Conservation (phyloP, 176 grass and related monocot genomes). For the Carex scoparia region DNA sequence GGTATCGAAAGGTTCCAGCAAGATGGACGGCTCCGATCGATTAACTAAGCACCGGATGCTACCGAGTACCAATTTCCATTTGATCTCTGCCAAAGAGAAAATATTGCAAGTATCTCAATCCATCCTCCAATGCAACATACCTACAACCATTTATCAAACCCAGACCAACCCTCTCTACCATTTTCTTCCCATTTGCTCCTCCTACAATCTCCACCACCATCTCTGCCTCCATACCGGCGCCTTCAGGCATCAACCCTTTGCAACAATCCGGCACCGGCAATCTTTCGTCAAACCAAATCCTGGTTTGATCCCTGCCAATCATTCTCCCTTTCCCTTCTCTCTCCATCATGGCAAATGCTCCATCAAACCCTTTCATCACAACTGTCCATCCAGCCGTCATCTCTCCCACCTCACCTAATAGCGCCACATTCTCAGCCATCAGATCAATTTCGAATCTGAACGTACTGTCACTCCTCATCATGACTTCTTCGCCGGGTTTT, state of each 20-base stretch:
- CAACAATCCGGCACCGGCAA: constrained; percentile 43
- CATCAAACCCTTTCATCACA: constrained; percentile 26
- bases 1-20: not conserved
- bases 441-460: constrained; percentile 58
- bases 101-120: constrained; percentile 60
- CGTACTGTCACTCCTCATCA: not conserved
- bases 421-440: not conserved
- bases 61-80: not conserved
- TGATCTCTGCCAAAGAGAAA: constrained; percentile 33
- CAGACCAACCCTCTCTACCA: constrained; percentile 45
- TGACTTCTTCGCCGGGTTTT: constrained; percentile 12
- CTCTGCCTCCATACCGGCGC: constrained; percentile 47
- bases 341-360: constrained; percentile 58
- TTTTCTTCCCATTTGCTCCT: constrained; percentile 12
- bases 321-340: constrained; percentile 31
- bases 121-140: constrained; percentile 53
- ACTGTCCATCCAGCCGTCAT: constrained; percentile 54
- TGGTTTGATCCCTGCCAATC: constrained; percentile 22
- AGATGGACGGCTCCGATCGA: not conserved
- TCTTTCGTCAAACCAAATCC: constrained; percentile 37
- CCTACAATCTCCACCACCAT: constrained; percentile 22
- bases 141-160: constrained; percentile 62
- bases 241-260: constrained; percentile 21
- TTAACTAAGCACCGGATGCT: not conserved
- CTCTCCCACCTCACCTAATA: constrained; percentile 1